Evolutionary conservation across 352 stramenopile genomes (phyloP), one percentile per base, ranked within the genome.

Genomic region (Phytophthora ramorum): DNA sequence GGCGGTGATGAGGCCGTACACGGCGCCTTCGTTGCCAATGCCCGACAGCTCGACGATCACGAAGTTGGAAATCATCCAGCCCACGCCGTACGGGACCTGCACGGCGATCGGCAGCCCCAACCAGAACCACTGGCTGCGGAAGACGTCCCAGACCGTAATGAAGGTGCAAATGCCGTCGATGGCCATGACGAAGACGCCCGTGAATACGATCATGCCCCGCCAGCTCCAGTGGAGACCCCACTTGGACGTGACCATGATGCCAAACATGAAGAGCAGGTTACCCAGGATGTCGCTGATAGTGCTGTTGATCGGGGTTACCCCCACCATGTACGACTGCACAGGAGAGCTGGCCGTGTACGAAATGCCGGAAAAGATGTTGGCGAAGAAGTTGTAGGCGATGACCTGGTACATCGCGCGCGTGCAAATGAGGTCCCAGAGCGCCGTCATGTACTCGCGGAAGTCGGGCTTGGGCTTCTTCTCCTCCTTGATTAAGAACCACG

Each of bases 401-500:
- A 75, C 45, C 20, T 75, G 67, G 44, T 71, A 75, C 54, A 71
- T 52, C 1, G 58, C 67, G 16, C 67, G 67, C 12, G 63, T 64
- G n/a, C 64, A 69, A 16, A 75, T 44, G 26, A 71, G 32, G 35
- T 63, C 41, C 69, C 75, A 87, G 6, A 87, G 57, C 1, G 58
- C 60, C 12, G 41, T 50, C 3, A 87, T 72, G 63, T 87, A 87
- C 53, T 74, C 34, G 3, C 26, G 49, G 34, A 89, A 77, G 32
- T 73, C 13, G 16, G 58, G 35, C 8, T 66, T 71, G 2, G 48
- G 22, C 26, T 53, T 54, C 66, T 89, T 85, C 52, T 82, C 76
- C 32, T 88, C 79, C 46, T 74, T 72, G 47, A 88, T 83, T 17
- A 76, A 73, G 58, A 83, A 83, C 71, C 78, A 86, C 22, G 75